Percentiles rank a stretch among this genome's conserved stretches.
Conservation (phyloP, 495 filamentous ascomycete genomes). For the Niebla homalea region DNA sequence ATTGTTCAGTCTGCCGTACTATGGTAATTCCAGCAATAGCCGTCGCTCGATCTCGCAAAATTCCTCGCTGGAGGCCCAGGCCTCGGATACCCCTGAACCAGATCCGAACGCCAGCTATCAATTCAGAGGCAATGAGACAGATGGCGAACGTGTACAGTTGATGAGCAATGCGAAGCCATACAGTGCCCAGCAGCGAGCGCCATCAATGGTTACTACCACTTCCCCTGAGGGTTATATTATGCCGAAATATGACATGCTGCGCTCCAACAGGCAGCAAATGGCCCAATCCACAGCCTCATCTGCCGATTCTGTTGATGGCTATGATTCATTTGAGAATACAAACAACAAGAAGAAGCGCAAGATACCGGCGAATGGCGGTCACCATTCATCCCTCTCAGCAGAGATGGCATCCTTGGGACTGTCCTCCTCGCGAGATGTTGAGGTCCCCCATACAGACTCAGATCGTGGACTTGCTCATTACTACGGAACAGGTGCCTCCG, state of each 20-base stretch:
- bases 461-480: slow-evolving; percentile 39
- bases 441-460: slow-evolving; percentile 29
- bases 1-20: slow-evolving; percentile 63
- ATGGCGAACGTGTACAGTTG: slow-evolving; percentile 13
- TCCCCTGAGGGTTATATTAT: background rate
- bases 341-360: slow-evolving; percentile 99
- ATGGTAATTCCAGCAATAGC: background rate
- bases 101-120: slow-evolving; percentile 20
- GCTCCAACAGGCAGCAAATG: slow-evolving; percentile 31
- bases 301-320: slow-evolving; percentile 48
- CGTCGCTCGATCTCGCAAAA: background rate
- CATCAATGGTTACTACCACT: background rate
- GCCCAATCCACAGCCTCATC: slow-evolving; percentile 40
- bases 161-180: background rate
- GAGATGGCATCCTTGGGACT: slow-evolving; percentile 52
- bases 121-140: slow-evolving; percentile 21
- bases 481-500: slow-evolving; percentile 41
- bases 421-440: slow-evolving; percentile 30
- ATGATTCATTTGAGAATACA: slow-evolving; percentile 95
- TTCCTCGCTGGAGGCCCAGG: slow-evolving; percentile 1
- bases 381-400: slow-evolving; percentile 48
- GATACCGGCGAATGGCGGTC: slow-evolving; percentile 62
- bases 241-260: slow-evolving; percentile 15
- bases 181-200: background rate
- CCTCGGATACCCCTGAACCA: background rate